Evolutionary conservation across 2,329 filamentous ascomycete species (phyloP).

Genomic region (Aspergillus sp.): DNA sequence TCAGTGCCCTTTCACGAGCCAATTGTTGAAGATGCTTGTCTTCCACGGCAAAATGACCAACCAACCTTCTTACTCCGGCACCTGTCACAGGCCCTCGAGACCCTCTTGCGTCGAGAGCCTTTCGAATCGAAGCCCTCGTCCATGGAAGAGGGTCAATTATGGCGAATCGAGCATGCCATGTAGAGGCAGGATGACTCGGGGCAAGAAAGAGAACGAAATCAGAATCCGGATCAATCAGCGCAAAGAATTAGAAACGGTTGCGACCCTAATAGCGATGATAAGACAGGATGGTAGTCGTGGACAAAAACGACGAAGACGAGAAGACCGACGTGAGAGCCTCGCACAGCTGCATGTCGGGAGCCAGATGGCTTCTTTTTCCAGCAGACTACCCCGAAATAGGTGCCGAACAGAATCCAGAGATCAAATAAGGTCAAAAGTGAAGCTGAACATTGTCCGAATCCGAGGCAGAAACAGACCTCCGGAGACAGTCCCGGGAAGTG

Average conservation of each 20-base stretch:
- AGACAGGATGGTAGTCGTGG: not conserved
- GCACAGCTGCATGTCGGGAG: not conserved
- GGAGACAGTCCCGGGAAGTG: not conserved
- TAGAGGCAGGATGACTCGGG: slow-evolving; percentile 2
- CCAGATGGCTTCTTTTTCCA: not conserved
- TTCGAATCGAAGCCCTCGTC: slow-evolving; percentile 32
- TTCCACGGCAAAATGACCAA: not conserved
- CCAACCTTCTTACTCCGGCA: slow-evolving; percentile 38
- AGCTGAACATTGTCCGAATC: not conserved
- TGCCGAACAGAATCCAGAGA: too few relatives aligned
- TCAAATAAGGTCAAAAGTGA: too few relatives aligned
- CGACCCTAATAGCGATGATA: slow-evolving; percentile 2
- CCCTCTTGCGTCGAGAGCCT: slow-evolving; percentile 36
- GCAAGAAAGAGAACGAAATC: not conserved
- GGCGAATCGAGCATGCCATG: slow-evolving; percentile 18
- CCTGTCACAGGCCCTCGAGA: slow-evolving; percentile 39
- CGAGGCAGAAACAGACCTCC: not conserved
- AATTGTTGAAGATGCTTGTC: too few relatives aligned
- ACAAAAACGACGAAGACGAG: too few relatives aligned
- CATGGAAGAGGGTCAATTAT: slow-evolving; percentile 25
- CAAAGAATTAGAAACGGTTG: not conserved
- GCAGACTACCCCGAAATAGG: not conserved
- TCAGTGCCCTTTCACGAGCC: too few relatives aligned
- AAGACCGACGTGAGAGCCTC: too few relatives aligned
- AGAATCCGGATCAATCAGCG: not conserved